phyloP scores from a whole-genome alignment of 2,329 filamentous ascomycete genomes.

The Claviceps africana region DNA sequence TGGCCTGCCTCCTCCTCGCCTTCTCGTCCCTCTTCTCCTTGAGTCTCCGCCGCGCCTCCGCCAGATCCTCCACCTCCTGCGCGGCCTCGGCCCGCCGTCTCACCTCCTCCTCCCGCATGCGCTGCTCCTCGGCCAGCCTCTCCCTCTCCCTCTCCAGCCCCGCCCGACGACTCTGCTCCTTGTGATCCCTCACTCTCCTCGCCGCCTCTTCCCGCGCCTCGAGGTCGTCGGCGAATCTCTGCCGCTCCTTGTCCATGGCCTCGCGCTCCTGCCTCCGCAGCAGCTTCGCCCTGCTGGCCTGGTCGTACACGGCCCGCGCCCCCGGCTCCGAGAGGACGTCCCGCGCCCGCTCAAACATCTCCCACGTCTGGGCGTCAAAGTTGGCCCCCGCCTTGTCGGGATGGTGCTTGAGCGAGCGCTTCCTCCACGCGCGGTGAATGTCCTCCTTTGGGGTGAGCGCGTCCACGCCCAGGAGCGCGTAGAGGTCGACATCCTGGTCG shows the following conservation, averaged over 20 bases:
- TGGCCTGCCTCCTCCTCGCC: slow-evolving; percentile 22
- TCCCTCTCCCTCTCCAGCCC: slow-evolving; percentile 23
- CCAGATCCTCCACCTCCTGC: slow-evolving; percentile 25
- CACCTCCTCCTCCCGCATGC: slow-evolving; percentile 24
- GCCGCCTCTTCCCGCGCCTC: slow-evolving; percentile 61
- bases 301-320: slow-evolving; percentile 65
- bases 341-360: slow-evolving; percentile 72
- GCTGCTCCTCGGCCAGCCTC: slow-evolving; percentile 22
- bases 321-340: slow-evolving; percentile 63
- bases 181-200: slow-evolving; percentile 41
- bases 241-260: slow-evolving; percentile 56
- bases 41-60: slow-evolving; percentile 22
- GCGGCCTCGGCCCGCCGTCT: slow-evolving; percentile 22
- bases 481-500: slow-evolving; percentile 56
- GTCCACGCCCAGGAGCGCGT: slow-evolving; percentile 57
- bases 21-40: slow-evolving; percentile 29
- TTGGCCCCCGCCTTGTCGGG: slow-evolving; percentile 73
- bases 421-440: slow-evolving; percentile 72
- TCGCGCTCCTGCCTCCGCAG: slow-evolving; percentile 58
- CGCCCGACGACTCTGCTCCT: slow-evolving; percentile 22
- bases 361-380: slow-evolving; percentile 70
- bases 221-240: slow-evolving; percentile 74
- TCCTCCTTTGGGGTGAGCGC: slow-evolving; percentile 53
- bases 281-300: slow-evolving; percentile 54
- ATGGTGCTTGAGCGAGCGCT: slow-evolving; percentile 78